phyloP scores from a whole-genome alignment of 106 monocot species.

The Chionographis japonica region DNA sequence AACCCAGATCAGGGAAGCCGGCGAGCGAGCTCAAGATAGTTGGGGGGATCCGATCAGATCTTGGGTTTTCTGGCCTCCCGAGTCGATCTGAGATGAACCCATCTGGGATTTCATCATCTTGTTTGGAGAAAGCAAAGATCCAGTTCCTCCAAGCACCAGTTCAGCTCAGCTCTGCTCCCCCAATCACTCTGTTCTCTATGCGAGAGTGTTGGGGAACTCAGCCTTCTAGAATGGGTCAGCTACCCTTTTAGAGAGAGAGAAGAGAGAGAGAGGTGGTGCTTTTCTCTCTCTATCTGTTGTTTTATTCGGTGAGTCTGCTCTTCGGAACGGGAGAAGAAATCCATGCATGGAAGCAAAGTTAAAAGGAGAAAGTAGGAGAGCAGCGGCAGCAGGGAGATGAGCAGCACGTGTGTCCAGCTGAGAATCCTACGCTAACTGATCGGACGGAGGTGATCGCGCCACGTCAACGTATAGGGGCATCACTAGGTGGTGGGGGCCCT shows the following conservation, averaged over 20 bases:
- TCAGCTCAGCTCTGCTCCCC: no score
- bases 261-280: background rate
- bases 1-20: background rate
- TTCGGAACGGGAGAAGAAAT: conserved; percentile 8
- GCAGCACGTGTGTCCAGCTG: conserved; percentile 7
- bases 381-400: background rate
- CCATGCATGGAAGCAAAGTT: conserved; percentile 29
- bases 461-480: background rate
- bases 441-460: background rate
- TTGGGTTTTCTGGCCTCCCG: background rate
- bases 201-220: background rate
- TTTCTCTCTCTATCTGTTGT: background rate
- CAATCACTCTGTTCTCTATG: background rate
- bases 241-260: background rate
- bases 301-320: background rate
- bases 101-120: background rate
- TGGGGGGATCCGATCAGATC: background rate
- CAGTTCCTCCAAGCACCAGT: no score
- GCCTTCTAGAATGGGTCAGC: background rate
- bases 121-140: background rate
- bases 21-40: background rate
- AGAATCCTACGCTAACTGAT: conserved; percentile 2
- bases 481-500: background rate
- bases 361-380: background rate
- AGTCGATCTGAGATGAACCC: background rate